Evolutionary conservation across 495 filamentous ascomycete genomes (phyloP).

Genomic region (Thermothielavioides terrestris): DNA sequence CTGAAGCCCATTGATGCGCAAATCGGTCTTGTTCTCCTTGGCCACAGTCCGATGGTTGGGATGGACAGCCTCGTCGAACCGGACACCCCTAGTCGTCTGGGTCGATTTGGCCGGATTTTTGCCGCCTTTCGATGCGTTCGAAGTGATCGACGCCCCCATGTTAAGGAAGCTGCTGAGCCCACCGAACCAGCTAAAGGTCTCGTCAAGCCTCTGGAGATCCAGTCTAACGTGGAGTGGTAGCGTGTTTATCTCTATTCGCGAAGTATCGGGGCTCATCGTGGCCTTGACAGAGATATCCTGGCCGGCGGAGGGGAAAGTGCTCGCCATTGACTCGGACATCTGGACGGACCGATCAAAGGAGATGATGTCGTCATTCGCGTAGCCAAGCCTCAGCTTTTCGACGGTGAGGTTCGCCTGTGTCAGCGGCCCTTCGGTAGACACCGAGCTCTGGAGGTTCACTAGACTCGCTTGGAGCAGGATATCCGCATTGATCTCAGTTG

Average conservation of each 20-base stretch:
- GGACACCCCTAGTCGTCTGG: conserved; percentile 53
- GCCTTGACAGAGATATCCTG: conserved; percentile 59
- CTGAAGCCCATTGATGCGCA: conserved; percentile 65
- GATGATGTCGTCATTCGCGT: conserved; percentile 61
- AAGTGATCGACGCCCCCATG: conserved; percentile 74
- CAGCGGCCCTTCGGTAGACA: conserved; percentile 23
- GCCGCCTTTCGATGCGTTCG: conserved; percentile 50
- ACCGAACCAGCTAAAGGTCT: conserved; percentile 79
- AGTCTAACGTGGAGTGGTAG: conserved; percentile 68
- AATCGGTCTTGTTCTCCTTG: conserved; percentile 59
- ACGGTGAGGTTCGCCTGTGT: conserved; percentile 42
- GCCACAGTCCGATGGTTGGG: conserved; percentile 37
- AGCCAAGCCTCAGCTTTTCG: conserved; percentile 64
- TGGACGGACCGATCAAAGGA: conserved; percentile 59
- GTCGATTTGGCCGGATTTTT: conserved; percentile 29
- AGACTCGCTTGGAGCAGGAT: conserved; percentile 44
- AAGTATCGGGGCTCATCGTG: conserved; percentile 40
- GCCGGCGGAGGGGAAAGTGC: conserved; percentile 48
- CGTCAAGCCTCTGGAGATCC: conserved; percentile 75
- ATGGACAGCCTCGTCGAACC: conserved; percentile 54
- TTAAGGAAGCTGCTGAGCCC: conserved; percentile 88
- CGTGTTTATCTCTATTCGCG: conserved; percentile 66
- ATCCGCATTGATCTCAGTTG: conserved; percentile 31
- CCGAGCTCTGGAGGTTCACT: conserved; percentile 33
- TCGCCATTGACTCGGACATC: conserved; percentile 63